These are phyloP conservation scores for Penicillium sp. DNA, from an alignment of 2,329 filamentous ascomycete species.

Conservation along the genomic window DNA sequence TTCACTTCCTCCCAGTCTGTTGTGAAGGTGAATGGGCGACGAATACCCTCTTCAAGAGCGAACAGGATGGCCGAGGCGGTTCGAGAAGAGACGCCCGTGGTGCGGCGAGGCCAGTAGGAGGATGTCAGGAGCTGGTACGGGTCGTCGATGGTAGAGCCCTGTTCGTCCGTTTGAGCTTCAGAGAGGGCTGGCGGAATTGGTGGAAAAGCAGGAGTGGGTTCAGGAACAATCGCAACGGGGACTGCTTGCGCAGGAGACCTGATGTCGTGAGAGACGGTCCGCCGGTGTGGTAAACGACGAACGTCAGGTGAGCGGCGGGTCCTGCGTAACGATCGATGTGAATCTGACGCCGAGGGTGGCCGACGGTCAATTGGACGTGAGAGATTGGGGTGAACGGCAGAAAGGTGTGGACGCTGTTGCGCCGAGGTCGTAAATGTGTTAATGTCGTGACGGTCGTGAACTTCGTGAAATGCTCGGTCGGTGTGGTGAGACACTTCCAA, in stretches of 20 bases:
- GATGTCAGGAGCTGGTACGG: conserved; percentile 29
- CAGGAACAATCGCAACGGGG: conserved; percentile 24
- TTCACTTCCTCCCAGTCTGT: conserved; percentile 79
- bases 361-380: conserved; percentile 42
- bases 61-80: conserved; percentile 89
- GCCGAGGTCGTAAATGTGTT: conserved; percentile 39
- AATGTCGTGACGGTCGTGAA: conserved; percentile 50
- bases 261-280: conserved; percentile 42
- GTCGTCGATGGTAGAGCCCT: conserved; percentile 30
- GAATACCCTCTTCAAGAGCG: conserved; percentile 82
- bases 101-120: conserved; percentile 49
- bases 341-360: conserved; percentile 49
- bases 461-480: conserved; percentile 45
- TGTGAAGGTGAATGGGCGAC: conserved; percentile 75
- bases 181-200: conserved; percentile 28
- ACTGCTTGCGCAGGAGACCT: conserved; percentile 24
- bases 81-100: conserved; percentile 65
- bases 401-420: conserved; percentile 45
- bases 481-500: conserved; percentile 41
- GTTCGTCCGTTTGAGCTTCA: conserved; percentile 29
- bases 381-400: conserved; percentile 37
- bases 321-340: conserved; percentile 49
- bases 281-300: conserved; percentile 34
- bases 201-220: conserved; percentile 17
- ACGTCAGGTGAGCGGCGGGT: conserved; percentile 46